These are phyloP conservation scores for Stachybotrys elegans DNA, from an alignment of 2,329 filamentous ascomycete genomes.

Conservation along the genomic window DNA sequence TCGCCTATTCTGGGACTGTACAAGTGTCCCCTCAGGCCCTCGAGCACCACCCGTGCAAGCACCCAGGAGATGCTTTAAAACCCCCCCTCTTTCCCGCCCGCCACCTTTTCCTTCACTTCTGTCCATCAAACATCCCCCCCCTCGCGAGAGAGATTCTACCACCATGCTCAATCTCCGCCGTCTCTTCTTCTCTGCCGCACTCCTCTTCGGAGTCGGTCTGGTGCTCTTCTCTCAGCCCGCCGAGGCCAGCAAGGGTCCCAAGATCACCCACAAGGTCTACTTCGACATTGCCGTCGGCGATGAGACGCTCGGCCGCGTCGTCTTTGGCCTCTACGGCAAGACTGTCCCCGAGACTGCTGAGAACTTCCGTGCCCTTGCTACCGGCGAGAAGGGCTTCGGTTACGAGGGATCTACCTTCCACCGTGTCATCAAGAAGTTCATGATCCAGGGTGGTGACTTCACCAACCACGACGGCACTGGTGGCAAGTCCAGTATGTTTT, in stretches of 20 bases:
- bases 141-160: slow-evolving; percentile 13
- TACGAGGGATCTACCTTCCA: slow-evolving; percentile 81
- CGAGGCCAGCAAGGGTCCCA: slow-evolving; percentile 77
- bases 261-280: slow-evolving; percentile 94
- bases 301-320: slow-evolving; percentile 66
- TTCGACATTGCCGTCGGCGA: slow-evolving; percentile 80
- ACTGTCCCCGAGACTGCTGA: slow-evolving; percentile 71
- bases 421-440: slow-evolving; percentile 85
- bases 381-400: slow-evolving; percentile 80
- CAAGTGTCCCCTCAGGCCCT: slow-evolving; percentile 12
- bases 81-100: neutral
- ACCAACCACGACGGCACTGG: slow-evolving; percentile 77
- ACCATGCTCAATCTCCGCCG: slow-evolving; percentile 73
- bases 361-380: slow-evolving; percentile 77
- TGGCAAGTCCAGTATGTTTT: slow-evolving; percentile 66
- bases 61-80: neutral
- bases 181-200: slow-evolving; percentile 64
- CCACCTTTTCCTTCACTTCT: slow-evolving; percentile 1
- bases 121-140: slow-evolving; percentile 10
- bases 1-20: slow-evolving; percentile 6
- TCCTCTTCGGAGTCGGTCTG: slow-evolving; percentile 71
- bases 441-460: slow-evolving; percentile 91
- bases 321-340: slow-evolving; percentile 82
- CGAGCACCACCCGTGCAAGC: neutral
- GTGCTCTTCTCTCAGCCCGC: slow-evolving; percentile 71